A percentile compares a stretch with the other conserved stretches of the same genome.
Evolutionary conservation across 208 protist genomes (phyloP).

Genomic region (Trypanosoma boissoni): DNA sequence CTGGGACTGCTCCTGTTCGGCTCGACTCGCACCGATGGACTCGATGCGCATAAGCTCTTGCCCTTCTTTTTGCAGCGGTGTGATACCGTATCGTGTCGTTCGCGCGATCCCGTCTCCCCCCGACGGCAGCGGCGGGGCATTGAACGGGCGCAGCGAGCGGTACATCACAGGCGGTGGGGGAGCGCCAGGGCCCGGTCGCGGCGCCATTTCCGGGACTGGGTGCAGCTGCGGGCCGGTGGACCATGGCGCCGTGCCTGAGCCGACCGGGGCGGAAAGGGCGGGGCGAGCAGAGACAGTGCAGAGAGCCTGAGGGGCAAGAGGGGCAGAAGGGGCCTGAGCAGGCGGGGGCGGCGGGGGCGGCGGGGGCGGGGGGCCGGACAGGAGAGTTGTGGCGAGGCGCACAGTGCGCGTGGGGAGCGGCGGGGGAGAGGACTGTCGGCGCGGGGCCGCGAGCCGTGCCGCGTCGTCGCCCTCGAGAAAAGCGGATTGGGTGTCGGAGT

Average conservation of each 20-base stretch:
- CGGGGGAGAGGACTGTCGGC: neutral
- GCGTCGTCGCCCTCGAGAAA: conserved; percentile 25
- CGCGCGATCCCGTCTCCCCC: neutral
- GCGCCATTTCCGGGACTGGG: too few relatives aligned
- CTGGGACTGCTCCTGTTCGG: conserved; percentile 3
- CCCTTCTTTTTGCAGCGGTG: conserved; percentile 38
- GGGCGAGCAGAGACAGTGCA: too few relatives aligned
- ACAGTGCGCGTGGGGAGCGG: conserved; percentile 4
- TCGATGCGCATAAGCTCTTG: conserved; percentile 41
- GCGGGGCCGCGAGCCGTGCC: neutral
- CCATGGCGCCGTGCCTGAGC: too few relatives aligned
- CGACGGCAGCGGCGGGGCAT: conserved; percentile 3
- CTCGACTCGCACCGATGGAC: conserved; percentile 13
- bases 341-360: neutral
- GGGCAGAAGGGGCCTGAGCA: neutral
- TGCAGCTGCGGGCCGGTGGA: too few relatives aligned
- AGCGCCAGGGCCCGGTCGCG: too few relatives aligned
- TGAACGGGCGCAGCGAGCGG: too few relatives aligned
- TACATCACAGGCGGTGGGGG: too few relatives aligned
- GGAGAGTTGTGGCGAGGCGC: conserved; percentile 12
- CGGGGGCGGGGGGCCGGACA: neutral
- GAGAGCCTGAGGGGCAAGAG: too few relatives aligned
- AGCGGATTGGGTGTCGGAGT: conserved; percentile 14
- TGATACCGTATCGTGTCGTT: conserved; percentile 23
- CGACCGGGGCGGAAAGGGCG: too few relatives aligned